phyloP scores from a whole-genome alignment of 768 basidiomycete genomes.

The Tubosaeta sp. region DNA sequence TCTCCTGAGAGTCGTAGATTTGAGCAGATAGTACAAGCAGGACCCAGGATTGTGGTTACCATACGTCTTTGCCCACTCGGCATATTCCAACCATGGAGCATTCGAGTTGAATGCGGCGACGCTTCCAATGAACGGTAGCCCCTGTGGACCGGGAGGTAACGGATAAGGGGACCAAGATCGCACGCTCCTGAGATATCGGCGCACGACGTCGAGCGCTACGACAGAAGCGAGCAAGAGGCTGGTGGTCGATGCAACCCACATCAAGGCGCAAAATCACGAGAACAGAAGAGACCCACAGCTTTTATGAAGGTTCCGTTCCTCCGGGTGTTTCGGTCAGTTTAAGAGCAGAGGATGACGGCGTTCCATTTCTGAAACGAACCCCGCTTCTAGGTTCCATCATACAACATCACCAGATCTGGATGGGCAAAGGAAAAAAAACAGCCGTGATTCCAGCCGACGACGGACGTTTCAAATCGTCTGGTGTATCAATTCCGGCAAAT shows the following conservation, averaged over 20 bases:
- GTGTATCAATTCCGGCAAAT: neutral
- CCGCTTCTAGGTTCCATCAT: neutral
- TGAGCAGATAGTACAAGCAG: neutral
- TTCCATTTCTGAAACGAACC: neutral
- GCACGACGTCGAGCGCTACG: conserved; percentile 7
- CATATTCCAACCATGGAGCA: conserved; percentile 35
- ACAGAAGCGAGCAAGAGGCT: conserved; percentile 4
- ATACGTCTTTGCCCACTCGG: conserved; percentile 36
- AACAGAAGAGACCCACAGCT: neutral
- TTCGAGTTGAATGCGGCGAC: conserved; percentile 28
- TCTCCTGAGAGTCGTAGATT: conserved; percentile 27
- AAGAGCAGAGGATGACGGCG: neutral
- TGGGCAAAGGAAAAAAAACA: neutral
- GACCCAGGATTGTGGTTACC: conserved; percentile 17
- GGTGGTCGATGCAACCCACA: conserved; percentile 6
- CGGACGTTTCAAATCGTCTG: neutral
- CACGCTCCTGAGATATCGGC: conserved; percentile 3
- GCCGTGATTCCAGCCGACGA: neutral
- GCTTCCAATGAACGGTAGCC: conserved; percentile 38
- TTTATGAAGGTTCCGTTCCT: neutral
- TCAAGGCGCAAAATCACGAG: neutral
- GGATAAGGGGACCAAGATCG: conserved; percentile 3
- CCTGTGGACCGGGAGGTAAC: conserved; percentile 37
- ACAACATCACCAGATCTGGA: neutral
- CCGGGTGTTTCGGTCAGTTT: neutral